Evolutionary conservation across 1,284 basidiomycete species (phyloP).

Genomic region (Rhodofomes roseus): DNA sequence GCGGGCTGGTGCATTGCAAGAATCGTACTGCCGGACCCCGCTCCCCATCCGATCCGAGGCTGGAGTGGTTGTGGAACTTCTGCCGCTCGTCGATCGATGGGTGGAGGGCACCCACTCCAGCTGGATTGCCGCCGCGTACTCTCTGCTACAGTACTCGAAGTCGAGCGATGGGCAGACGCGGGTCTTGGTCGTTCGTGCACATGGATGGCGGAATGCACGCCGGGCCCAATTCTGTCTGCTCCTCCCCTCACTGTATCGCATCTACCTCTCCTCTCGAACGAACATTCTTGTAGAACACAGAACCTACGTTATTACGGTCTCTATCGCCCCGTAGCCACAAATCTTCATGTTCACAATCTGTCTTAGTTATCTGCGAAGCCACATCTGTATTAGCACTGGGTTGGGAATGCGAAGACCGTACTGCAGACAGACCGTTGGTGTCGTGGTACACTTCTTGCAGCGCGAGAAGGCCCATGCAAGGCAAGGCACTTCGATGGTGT

Average conservation of each 20-base stretch:
- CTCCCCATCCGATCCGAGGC: constrained; percentile 18
- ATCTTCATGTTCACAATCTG: constrained; percentile 1
- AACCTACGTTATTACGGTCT: constrained; percentile 18
- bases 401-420: constrained; percentile 24
- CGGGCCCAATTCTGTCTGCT: constrained; percentile 5
- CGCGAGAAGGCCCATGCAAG: background rate
- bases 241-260: constrained; percentile 5
- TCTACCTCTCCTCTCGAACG: constrained; percentile 9
- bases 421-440: constrained; percentile 10
- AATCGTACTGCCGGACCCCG: constrained; percentile 4
- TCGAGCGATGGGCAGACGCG: constrained; percentile 4
- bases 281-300: constrained; percentile 20
- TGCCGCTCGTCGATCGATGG: constrained; percentile 40
- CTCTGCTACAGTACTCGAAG: constrained; percentile 4
- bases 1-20: constrained; percentile 33
- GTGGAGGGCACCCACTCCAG: constrained; percentile 8
- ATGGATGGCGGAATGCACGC: background rate
- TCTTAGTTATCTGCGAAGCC: constrained; percentile 4
- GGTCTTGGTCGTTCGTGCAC: background rate
- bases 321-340: constrained; percentile 2
- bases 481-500: background rate
- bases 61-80: constrained; percentile 16
- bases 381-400: constrained; percentile 18
- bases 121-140: constrained; percentile 12
- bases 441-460: background rate